Percentiles rank a stretch among this genome's conserved stretches.
Evolutionary conservation across 768 basidiomycete genomes (phyloP).

Genomic region (Leccinum rimulosum): DNA sequence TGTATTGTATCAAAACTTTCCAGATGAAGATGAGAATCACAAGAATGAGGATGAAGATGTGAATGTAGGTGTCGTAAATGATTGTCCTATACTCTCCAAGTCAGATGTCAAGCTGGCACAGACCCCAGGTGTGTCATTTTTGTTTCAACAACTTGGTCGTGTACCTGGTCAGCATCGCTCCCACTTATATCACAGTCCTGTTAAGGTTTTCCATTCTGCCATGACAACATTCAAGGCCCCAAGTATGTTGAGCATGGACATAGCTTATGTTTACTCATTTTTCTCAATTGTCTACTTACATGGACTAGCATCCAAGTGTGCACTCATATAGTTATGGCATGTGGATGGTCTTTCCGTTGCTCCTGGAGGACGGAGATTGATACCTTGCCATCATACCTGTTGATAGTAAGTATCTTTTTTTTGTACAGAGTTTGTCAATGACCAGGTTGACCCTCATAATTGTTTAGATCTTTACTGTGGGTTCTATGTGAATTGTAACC

Average conservation of each 20-base stretch:
- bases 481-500: background rate
- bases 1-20: no score
- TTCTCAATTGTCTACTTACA: background rate
- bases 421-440: background rate
- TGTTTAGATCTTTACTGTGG: background rate
- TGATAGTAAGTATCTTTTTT: background rate
- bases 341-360: background rate
- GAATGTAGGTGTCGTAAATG: background rate
- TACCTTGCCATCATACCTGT: background rate
- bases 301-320: background rate
- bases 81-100: background rate
- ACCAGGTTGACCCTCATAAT: background rate
- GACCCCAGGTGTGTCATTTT: background rate
- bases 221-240: background rate
- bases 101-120: background rate
- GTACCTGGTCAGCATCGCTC: background rate
- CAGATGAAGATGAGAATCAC: no score
- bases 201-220: background rate
- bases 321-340: background rate
- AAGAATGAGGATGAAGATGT: background rate
- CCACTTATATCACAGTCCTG: background rate
- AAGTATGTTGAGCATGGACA: background rate
- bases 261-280: background rate
- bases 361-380: background rate
- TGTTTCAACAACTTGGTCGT: background rate